Percentiles rank a stretch among this genome's conserved stretches.
phyloP scores from a whole-genome alignment of 2,329 filamentous ascomycete genomes.

The Zasmidium cellare region DNA sequence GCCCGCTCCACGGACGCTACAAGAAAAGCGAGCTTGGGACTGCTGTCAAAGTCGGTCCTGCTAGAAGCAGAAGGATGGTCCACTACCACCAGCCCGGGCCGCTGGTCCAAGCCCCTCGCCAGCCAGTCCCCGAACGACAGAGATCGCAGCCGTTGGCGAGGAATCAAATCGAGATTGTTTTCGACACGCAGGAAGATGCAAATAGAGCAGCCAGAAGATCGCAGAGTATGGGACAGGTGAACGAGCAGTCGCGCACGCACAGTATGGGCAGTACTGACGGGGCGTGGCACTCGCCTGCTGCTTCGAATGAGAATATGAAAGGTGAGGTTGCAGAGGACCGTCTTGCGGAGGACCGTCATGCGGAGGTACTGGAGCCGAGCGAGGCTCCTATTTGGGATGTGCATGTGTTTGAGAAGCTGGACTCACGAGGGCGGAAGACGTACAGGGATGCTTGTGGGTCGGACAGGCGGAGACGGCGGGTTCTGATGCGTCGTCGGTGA shows the following conservation, averaged over 20 bases:
- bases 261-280: constrained; percentile 6
- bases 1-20: constrained; percentile 40
- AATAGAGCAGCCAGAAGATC: neutral
- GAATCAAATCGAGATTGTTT: constrained; percentile 1
- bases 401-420: neutral
- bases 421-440: neutral
- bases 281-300: neutral
- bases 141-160: too few species aligned
- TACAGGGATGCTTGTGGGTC: neutral
- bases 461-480: neutral
- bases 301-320: neutral
- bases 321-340: neutral
- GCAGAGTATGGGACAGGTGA: neutral
- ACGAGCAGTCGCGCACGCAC: neutral
- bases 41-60: constrained; percentile 5
- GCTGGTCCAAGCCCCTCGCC: neutral
- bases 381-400: neutral
- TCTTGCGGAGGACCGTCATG: neutral
- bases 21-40: constrained; percentile 10
- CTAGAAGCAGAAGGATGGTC: constrained; percentile 9
- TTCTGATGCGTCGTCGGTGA: constrained; percentile 2
- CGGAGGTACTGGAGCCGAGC: neutral
- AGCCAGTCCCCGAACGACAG: neutral
- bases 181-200: neutral
- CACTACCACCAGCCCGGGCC: neutral